Evolutionary conservation across 768 basidiomycete species (phyloP), one percentile per base, ranked within the genome.

Genomic region (Exsudoporus frostii): DNA sequence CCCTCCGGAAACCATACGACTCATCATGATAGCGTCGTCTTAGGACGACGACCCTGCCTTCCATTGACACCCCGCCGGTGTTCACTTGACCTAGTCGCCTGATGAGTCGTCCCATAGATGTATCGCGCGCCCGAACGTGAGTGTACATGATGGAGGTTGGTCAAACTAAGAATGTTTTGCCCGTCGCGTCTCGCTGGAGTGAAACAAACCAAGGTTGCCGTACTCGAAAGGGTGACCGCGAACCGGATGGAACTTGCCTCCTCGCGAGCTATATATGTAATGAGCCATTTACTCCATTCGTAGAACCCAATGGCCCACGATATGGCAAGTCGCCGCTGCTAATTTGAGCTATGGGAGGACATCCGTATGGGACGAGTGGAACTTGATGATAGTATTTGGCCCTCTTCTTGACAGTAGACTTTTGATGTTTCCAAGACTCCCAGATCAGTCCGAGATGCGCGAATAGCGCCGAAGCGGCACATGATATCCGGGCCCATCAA

Each of bases 1-100:
- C 76, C 65, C 85, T 82, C 34, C 89, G 76, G 62, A 85, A 90
- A 1, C 89, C 89, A 65, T 86, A 91, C 2, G 87, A 90, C 56
- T 87, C 82, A 69, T 91, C 89, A 56, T 90, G 88, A 71, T 91
- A 91, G 20, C 40, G 41, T 40, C 75, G 71, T 44, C 49, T 59
- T 55, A 68, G 52, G 14, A 58, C 49, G 46, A 70, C 42, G 17
- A 65, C 61, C 19, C 27, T 69, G 47, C 53, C 56, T 4, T 45
- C 41, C 14, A n/a, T n/a, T n/a, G n/a, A n/a, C n/a, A 13, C 53
- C 14, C 20, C 29, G 15, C 51, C 8, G 7, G 36, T 15, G 17
- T 22, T 48, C 36, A 37, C 22, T 10, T 45, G 15, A 13, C 56
- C 36, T 1, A 55, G 34, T 48, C 48, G 57, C 14, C 19, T 27